Conservation (phyloP, 106 monocot genomes). For the Acorus calamus region DNA sequence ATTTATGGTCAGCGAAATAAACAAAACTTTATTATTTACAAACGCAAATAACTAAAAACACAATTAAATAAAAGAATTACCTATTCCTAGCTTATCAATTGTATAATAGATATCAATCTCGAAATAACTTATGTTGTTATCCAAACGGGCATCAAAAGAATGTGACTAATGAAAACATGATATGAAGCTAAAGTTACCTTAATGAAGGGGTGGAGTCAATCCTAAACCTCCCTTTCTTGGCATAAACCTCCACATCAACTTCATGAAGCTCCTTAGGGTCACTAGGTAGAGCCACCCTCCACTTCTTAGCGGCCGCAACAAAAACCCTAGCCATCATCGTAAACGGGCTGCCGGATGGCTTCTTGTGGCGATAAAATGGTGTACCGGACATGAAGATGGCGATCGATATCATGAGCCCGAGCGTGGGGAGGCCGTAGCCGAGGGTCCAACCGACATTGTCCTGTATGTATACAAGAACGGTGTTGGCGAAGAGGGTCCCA, state of each 20-base stretch:
- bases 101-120: too few relatives aligned
- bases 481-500: conserved; percentile 65
- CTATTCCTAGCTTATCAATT: too few relatives aligned
- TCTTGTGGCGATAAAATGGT: conserved; percentile 38
- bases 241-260: conserved; percentile 15
- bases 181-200: conserved; percentile 5
- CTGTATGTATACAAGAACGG: conserved; percentile 69
- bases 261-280: conserved; percentile 38
- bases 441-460: conserved; percentile 60
- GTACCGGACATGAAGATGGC: conserved; percentile 37
- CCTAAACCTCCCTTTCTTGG: conserved; percentile 11
- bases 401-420: conserved; percentile 19
- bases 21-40: too few relatives aligned
- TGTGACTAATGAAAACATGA: too few relatives aligned
- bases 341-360: conserved; percentile 32
- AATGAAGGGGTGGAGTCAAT: conserved; percentile 29
- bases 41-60: too few relatives aligned
- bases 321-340: conserved; percentile 33
- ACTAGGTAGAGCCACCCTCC: conserved; percentile 16
- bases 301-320: conserved; percentile 37
- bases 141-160: too few relatives aligned
- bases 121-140: too few relatives aligned
- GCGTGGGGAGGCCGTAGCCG: conserved; percentile 47
- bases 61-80: too few relatives aligned
- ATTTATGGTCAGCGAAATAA: too few relatives aligned